Evolutionary conservation across 2,329 filamentous ascomycete genomes (phyloP).

Genomic region (Colletotrichum tofieldiae): DNA sequence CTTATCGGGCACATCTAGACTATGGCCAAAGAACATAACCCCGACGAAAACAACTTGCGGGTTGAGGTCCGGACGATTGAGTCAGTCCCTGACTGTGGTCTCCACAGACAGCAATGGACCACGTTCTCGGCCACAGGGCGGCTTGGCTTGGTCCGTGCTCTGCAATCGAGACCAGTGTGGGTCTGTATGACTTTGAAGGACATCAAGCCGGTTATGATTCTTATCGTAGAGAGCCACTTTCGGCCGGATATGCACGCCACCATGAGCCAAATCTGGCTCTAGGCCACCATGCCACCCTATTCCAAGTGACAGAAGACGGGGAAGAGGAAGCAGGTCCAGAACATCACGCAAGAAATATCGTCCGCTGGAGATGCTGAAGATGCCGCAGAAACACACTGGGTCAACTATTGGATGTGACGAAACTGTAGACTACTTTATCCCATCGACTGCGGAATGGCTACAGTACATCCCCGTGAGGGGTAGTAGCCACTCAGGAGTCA

Average conservation of each 20-base stretch:
- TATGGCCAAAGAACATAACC: neutral
- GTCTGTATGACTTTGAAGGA: neutral
- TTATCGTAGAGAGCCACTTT: neutral
- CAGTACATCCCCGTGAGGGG: neutral
- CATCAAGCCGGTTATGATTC: neutral
- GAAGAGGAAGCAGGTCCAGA: neutral
- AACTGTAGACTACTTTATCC: neutral
- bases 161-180: neutral
- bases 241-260: neutral
- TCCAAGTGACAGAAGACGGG: neutral
- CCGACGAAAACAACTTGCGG: neutral
- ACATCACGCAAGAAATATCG: no score
- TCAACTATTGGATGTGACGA: no score
- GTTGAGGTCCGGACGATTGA: neutral
- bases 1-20: neutral
- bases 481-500: neutral
- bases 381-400: no score
- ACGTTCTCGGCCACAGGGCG: conserved; percentile 2
- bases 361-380: neutral
- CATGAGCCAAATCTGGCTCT: neutral
- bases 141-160: neutral
- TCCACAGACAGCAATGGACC: neutral
- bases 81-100: neutral
- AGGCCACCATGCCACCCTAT: neutral
- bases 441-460: neutral